Conservation (phyloP, 805 yeast genomes). For the Metschnikowia kunwiensis region DNA sequence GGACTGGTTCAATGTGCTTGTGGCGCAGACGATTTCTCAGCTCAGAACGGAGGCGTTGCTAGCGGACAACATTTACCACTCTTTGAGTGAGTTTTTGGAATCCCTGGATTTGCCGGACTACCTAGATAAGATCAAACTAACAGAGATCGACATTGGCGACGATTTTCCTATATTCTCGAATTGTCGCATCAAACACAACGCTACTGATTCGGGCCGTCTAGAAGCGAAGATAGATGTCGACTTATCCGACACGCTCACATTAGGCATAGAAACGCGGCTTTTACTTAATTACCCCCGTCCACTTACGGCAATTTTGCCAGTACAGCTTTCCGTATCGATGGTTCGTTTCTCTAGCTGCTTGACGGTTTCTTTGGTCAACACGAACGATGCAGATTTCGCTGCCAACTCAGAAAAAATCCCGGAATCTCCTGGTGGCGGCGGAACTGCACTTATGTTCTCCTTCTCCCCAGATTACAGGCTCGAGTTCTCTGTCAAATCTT, state of each 20-base stretch:
- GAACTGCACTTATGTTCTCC: slow-evolving; percentile 80
- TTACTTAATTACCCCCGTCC: slow-evolving; percentile 81
- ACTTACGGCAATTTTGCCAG: slow-evolving; percentile 81
- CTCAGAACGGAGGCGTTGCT: slow-evolving; percentile 83
- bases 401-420: slow-evolving; percentile 1
- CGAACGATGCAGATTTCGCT: slow-evolving; percentile 22
- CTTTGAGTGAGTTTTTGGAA: slow-evolving; percentile 64
- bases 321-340: slow-evolving; percentile 78
- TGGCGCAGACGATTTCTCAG: slow-evolving; percentile 88
- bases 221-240: slow-evolving; percentile 93
- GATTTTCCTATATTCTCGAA: slow-evolving; percentile 95
- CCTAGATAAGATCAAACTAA: slow-evolving; percentile 70
- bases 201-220: slow-evolving; percentile 49
- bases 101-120: slow-evolving; percentile 72
- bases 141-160: slow-evolving; percentile 89
- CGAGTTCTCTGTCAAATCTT: slow-evolving; percentile 82
- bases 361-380: slow-evolving; percentile 64
- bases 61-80: slow-evolving; percentile 80
- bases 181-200: slow-evolving; percentile 71
- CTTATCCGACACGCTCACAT: slow-evolving; percentile 77
- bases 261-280: slow-evolving; percentile 79
- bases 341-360: slow-evolving; percentile 89
- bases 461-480: slow-evolving; percentile 88
- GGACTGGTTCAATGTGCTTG: slow-evolving; percentile 94
- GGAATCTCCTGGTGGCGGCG: slow-evolving; percentile 22